phyloP scores from a whole-genome alignment of 2,329 filamentous ascomycete species.

The Xylariaceae sp. region DNA sequence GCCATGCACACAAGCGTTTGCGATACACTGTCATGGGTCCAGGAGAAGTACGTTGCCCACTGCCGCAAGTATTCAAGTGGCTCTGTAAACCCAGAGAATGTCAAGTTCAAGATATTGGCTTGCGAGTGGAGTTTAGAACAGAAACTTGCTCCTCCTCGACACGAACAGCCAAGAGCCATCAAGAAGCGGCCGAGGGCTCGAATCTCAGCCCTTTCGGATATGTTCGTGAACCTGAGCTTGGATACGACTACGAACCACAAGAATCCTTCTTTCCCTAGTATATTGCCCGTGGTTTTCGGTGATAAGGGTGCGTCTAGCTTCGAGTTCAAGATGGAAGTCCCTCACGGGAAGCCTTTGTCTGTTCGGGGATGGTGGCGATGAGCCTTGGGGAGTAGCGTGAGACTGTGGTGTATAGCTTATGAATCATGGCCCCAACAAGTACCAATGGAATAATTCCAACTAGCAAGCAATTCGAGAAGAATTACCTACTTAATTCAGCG shows the following conservation, averaged over 20 bases:
- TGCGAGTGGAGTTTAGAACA: constrained; percentile 34
- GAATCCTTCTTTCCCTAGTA: neutral
- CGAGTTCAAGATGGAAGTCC: constrained; percentile 17
- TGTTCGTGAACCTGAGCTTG: neutral
- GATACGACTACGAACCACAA: neutral
- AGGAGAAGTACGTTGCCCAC: constrained; percentile 33
- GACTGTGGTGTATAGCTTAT: too few relatives aligned
- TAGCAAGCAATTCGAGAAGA: too few relatives aligned
- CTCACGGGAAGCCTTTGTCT: neutral
- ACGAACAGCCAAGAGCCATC: constrained; percentile 3
- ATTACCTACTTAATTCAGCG: too few relatives aligned
- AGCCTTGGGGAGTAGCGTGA: too few relatives aligned
- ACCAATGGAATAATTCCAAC: neutral
- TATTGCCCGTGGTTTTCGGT: constrained; percentile 22
- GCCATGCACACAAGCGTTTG: constrained; percentile 31
- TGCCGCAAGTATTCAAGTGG: constrained; percentile 28
- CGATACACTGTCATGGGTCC: constrained; percentile 35
- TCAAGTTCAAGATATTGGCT: constrained; percentile 37
- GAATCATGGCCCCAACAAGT: neutral
- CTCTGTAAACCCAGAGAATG: constrained; percentile 29
- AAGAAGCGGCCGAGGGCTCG: neutral
- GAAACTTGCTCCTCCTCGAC: constrained; percentile 12
- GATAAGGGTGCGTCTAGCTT: constrained; percentile 19
- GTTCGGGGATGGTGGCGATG: neutral
- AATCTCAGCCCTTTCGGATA: constrained; percentile 1